phyloP scores from a whole-genome alignment of 768 basidiomycete species.

The Boletus subparvulus region DNA sequence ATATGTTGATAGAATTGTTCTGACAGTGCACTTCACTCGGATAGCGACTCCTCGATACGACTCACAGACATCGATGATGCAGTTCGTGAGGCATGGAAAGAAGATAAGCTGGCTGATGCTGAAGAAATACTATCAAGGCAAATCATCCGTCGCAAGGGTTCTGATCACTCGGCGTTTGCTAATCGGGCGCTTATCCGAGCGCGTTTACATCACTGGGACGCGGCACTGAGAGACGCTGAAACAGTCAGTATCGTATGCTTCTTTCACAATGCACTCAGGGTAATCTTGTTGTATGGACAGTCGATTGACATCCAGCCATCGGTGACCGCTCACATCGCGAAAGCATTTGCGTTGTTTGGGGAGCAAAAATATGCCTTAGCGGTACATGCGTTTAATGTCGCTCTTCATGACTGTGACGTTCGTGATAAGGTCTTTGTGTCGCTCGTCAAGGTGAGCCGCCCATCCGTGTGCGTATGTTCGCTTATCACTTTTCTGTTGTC shows the following conservation, averaged over 20 bases:
- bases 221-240: constrained; percentile 5
- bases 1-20: background rate
- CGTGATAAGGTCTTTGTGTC: background rate
- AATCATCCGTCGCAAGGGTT: background rate
- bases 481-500: background rate
- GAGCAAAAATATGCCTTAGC: background rate
- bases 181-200: constrained; percentile 7
- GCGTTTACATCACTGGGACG: constrained; percentile 2
- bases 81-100: constrained; percentile 1
- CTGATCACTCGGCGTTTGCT: constrained; percentile 3
- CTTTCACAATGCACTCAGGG: background rate
- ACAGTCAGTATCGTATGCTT: background rate
- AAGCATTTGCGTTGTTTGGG: constrained; percentile 5
- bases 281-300: background rate
- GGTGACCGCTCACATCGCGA: background rate
- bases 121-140: constrained; percentile 11
- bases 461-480: background rate
- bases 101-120: constrained; percentile 3
- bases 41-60: constrained; percentile 5
- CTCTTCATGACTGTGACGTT: background rate
- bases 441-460: background rate
- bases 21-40: background rate
- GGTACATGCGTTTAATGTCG: background rate
- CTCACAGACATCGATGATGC: background rate
- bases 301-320: constrained; percentile 7